Conservation (phyloP, 768 basidiomycete species). For the Phylloporus arenicola region DNA sequence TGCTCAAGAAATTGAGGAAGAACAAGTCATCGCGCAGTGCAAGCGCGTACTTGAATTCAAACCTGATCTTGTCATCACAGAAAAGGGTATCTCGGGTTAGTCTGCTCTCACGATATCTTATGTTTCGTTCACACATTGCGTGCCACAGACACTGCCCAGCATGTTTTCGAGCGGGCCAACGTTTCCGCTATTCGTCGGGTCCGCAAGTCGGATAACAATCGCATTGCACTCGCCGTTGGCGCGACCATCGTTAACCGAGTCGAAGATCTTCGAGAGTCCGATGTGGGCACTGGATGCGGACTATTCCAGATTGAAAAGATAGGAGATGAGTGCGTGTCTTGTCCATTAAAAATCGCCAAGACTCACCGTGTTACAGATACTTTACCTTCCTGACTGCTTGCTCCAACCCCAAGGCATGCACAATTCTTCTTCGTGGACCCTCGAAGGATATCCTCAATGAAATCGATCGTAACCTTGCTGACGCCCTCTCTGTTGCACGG, state of each 20-base stretch:
- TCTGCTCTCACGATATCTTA: background rate
- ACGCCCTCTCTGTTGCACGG: constrained; percentile 95
- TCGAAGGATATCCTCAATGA: constrained; percentile 98
- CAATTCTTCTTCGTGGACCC: constrained; percentile 93
- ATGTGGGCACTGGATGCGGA: constrained; percentile 90
- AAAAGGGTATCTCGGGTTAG: constrained; percentile 95
- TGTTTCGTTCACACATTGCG: background rate
- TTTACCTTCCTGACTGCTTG: constrained; percentile 97
- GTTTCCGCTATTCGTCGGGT: constrained; percentile 96
- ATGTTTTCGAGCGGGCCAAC: constrained; percentile 79
- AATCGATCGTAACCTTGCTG: constrained; percentile 94
- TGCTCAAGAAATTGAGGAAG: constrained; percentile 92
- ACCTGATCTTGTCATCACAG: constrained; percentile 92
- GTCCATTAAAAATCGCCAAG: background rate
- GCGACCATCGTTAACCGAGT: constrained; percentile 96
- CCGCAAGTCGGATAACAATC: constrained; percentile 98
- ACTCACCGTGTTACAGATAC: constrained; percentile 52
- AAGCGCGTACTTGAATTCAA: constrained; percentile 86
- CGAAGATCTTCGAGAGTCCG: constrained; percentile 88
- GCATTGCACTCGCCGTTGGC: constrained; percentile 91
- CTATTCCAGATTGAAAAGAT: constrained; percentile 97
- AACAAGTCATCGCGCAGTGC: constrained; percentile 87
- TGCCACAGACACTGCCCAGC: constrained; percentile 80
- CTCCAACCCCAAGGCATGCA: constrained; percentile 88
- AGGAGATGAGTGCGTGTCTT: constrained; percentile 71